Percentiles rank a stretch among this genome's conserved stretches.
Evolutionary conservation across 768 basidiomycete species (phyloP).

Genomic region (Gymnopilus junonius): DNA sequence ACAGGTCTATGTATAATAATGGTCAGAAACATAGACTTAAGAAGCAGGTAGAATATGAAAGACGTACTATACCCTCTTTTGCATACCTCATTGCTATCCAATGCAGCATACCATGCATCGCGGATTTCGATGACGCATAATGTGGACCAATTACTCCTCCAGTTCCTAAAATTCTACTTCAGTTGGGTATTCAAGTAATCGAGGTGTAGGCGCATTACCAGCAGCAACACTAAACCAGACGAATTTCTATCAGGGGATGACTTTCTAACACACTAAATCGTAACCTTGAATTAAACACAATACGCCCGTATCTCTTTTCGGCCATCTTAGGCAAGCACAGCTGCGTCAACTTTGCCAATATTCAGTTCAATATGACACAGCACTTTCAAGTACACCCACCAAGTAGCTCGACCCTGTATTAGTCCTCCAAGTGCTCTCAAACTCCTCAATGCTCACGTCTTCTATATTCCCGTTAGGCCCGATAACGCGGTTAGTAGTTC

Average conservation of each 20-base stretch:
- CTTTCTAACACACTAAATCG: background rate
- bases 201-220: conserved; percentile 24
- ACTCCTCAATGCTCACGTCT: conserved; percentile 44
- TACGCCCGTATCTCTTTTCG: conserved; percentile 48
- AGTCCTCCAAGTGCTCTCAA: conserved; percentile 51
- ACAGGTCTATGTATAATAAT: conserved; percentile 43
- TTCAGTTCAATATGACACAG: background rate
- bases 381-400: conserved; percentile 31
- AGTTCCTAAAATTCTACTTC: conserved; percentile 31
- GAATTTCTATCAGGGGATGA: background rate
- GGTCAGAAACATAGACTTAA: background rate
- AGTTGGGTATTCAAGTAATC: background rate
- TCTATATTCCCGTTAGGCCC: conserved; percentile 52
- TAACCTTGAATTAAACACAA: conserved; percentile 57
- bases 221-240: conserved; percentile 50
- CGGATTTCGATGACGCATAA: conserved; percentile 60
- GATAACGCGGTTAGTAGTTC: conserved; percentile 42
- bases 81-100: conserved; percentile 57
- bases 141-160: conserved; percentile 62
- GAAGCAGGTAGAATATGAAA: background rate
- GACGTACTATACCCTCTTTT: conserved; percentile 52
- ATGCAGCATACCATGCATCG: conserved; percentile 56
- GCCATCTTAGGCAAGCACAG: conserved; percentile 56
- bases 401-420: conserved; percentile 52
- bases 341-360: conserved; percentile 46